These are phyloP conservation scores for Amanita muscaria DNA, from an alignment of 768 basidiomycete species.

Conservation along the genomic window DNA sequence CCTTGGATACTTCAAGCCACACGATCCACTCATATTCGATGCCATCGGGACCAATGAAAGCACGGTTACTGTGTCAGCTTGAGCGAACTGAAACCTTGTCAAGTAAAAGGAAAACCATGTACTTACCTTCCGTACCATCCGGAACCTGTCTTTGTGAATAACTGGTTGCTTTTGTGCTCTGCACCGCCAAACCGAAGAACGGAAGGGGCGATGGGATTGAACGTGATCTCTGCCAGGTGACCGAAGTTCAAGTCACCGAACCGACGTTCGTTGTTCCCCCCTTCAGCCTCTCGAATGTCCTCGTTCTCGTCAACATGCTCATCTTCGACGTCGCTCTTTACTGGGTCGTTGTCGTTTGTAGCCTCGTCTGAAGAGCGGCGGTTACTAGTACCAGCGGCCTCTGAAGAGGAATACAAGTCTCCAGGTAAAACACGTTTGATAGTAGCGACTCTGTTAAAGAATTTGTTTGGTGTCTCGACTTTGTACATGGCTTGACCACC, in stretches of 20 bases:
- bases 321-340: background rate
- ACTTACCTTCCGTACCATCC: conserved; percentile 12
- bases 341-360: background rate
- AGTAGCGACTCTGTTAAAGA: conserved; percentile 7
- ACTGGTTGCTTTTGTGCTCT: background rate
- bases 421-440: conserved; percentile 11
- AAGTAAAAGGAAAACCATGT: too few species aligned
- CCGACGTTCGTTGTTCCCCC: background rate
- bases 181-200: conserved; percentile 4
- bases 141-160: conserved; percentile 16
- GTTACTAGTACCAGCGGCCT: background rate
- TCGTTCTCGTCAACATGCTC: background rate
- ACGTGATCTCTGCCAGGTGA: conserved; percentile 12
- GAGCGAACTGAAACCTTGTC: background rate
- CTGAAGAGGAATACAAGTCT: background rate
- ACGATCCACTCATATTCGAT: conserved; percentile 26
- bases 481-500: conserved; percentile 17
- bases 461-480: conserved; percentile 8
- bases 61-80: conserved; percentile 17
- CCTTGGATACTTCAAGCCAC: conserved; percentile 14
- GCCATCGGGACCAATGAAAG: conserved; percentile 26
- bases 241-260: conserved; percentile 9
- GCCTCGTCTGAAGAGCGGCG: background rate
- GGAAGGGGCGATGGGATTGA: conserved; percentile 8
- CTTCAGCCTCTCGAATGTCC: background rate